These are phyloP conservation scores for Arabidopsis thaliana DNA, from an alignment of 345 rosid genomes.

Conservation along the genomic window DNA sequence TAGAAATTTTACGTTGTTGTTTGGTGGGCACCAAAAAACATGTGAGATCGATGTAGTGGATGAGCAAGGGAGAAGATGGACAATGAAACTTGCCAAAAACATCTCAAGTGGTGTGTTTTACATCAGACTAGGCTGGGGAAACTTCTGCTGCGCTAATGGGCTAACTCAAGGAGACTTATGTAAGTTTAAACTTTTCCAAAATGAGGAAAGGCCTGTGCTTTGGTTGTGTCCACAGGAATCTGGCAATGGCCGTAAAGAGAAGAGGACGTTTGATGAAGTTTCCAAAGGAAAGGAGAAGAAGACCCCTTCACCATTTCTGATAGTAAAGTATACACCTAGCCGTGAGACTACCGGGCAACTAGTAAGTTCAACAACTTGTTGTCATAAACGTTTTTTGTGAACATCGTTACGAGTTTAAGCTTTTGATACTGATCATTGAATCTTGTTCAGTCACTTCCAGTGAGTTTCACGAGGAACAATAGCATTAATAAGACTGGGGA, in stretches of 20 bases:
- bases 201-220: conserved; percentile 36
- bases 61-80: conserved; percentile 36
- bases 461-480: conserved; percentile 24
- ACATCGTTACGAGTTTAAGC: conserved; percentile 14
- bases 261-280: background rate
- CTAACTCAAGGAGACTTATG: conserved; percentile 17
- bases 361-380: conserved; percentile 31
- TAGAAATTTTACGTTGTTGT: background rate
- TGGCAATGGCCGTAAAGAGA: conserved; percentile 10
- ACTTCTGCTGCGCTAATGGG: conserved; percentile 29
- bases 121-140: conserved; percentile 41
- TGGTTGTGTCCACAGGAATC: conserved; percentile 26
- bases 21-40: background rate
- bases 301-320: conserved; percentile 7
- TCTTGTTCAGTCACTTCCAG: conserved; percentile 39
- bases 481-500: conserved; percentile 25
- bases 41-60: conserved; percentile 36
- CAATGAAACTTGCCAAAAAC: conserved; percentile 28
- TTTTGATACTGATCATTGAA: conserved; percentile 6
- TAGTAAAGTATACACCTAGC: conserved; percentile 9
- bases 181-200: conserved; percentile 24
- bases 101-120: conserved; percentile 37
- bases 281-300: conserved; percentile 27
- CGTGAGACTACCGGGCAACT: conserved; percentile 34
- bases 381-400: background rate